These are phyloP conservation scores for Solidago caesia DNA, from an alignment of 129 eudicot genomes.

Conservation along the genomic window DNA sequence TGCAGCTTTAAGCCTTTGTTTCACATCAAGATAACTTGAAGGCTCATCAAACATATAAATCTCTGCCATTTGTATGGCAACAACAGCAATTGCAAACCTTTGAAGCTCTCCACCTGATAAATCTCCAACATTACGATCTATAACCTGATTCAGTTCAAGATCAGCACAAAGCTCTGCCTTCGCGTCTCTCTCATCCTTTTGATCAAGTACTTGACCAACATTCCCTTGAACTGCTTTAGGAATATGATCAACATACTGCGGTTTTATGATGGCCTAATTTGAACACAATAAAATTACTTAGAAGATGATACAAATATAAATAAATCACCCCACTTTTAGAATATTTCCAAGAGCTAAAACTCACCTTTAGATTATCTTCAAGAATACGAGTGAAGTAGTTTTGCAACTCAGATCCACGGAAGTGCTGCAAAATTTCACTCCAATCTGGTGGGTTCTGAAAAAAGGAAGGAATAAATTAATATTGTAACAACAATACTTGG, in stretches of 20 bases:
- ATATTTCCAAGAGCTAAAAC: background rate
- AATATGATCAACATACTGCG: slow-evolving; percentile 95
- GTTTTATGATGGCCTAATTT: slow-evolving; percentile 82
- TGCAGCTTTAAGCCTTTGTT: slow-evolving; percentile 95
- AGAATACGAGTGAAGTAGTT: slow-evolving; percentile 92
- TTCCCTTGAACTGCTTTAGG: slow-evolving; percentile 99
- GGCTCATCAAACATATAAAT: slow-evolving; percentile 94
- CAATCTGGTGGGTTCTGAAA: slow-evolving; percentile 97
- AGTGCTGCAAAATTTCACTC: slow-evolving; percentile 92
- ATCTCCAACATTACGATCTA: slow-evolving; percentile 95
- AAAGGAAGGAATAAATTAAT: background rate
- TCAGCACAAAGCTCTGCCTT: slow-evolving; percentile 69
- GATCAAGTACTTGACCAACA: slow-evolving; percentile 88
- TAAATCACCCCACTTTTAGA: background rate
- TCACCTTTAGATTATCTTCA: slow-evolving; percentile 92
- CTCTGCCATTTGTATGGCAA: slow-evolving; percentile 76
- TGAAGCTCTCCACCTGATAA: slow-evolving; percentile 99
- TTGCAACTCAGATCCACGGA: slow-evolving; percentile 95
- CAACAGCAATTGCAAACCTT: slow-evolving; percentile 96
- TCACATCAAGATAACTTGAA: slow-evolving; percentile 91
- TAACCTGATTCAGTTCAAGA: slow-evolving; percentile 86
- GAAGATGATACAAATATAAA: background rate
- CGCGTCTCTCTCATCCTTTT: slow-evolving; percentile 80
- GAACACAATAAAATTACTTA: background rate
- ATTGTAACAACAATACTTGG: background rate